Percentiles rank a stretch among this genome's conserved stretches.
Evolutionary conservation across 2,329 filamentous ascomycete species (phyloP).

Genomic region (Alternaria atra): DNA sequence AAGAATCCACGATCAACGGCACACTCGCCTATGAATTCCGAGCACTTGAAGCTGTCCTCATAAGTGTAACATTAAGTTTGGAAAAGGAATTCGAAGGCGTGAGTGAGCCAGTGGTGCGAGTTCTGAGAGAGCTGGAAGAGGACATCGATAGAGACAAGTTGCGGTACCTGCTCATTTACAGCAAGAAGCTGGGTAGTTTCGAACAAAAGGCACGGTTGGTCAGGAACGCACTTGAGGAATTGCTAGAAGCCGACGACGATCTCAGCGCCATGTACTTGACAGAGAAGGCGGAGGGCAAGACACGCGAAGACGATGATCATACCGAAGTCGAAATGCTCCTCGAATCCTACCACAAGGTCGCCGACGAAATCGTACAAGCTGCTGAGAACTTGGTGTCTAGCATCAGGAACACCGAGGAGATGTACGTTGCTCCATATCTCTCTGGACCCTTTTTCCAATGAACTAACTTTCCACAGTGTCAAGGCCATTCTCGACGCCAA

Average conservation of each 20-base stretch:
- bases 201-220: slow-evolving; percentile 96
- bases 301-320: slow-evolving; percentile 83
- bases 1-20: slow-evolving; percentile 62
- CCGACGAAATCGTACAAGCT: slow-evolving; percentile 96
- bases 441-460: slow-evolving; percentile 5
- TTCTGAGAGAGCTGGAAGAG: slow-evolving; percentile 90
- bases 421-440: slow-evolving; percentile 68
- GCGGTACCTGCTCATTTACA: slow-evolving; percentile 87
- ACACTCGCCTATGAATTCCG: slow-evolving; percentile 92
- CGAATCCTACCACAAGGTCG: slow-evolving; percentile 97
- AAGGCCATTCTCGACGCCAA: slow-evolving; percentile 98
- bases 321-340: slow-evolving; percentile 97
- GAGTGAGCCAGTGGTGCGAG: slow-evolving; percentile 87
- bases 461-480: slow-evolving; percentile 65
- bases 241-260: slow-evolving; percentile 96
- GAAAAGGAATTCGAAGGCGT: slow-evolving; percentile 96
- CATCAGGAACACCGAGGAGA: slow-evolving; percentile 97
- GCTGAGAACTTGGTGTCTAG: slow-evolving; percentile 91
- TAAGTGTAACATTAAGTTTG: slow-evolving; percentile 89
- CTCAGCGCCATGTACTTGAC: slow-evolving; percentile 94
- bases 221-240: slow-evolving; percentile 91
- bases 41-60: slow-evolving; percentile 91
- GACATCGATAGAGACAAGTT: slow-evolving; percentile 97
- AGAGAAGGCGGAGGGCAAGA: slow-evolving; percentile 79
- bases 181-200: slow-evolving; percentile 94